Base-by-base conservation (phyloP, 164 flowering plant species). In the Stephania cephalantha region DNA sequence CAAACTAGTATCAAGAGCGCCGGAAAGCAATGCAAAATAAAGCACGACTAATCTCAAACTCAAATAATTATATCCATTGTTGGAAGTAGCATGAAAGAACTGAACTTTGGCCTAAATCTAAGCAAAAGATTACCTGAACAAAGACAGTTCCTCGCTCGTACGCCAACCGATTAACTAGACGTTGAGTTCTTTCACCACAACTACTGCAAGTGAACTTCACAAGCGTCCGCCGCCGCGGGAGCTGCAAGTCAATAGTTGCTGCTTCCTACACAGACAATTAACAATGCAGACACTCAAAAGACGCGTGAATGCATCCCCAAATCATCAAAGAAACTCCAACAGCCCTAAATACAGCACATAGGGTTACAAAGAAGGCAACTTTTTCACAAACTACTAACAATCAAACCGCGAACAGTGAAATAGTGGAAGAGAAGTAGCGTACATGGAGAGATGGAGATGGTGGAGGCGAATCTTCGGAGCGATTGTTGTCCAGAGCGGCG, bases 71-170 rank as follows among this genome's bases (percentile, higher is more conserved):
- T 4, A 35, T 35, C 42, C 42, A 35, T 35, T 35, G 42, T 35
- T 4, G 3, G 42, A 35, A 35, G 42, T 35, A 35, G 42, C 42
- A 35, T 35, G 42, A 0, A 35, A 35, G 42, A 35, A 35, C 42
- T 35, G 42, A 35, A 35, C 42, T 35, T 35, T 35, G 42, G 1
- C 42, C 2, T 12, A 4, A 52, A 20, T 11, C 7, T 13, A 1
- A 29, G 44, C 7, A 69, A 44, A 31, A 3, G 45, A 48, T 35
- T 86, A 94, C 98, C 96, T 92, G 97, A 2, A 91, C 91, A 81
- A 83, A 92, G 70, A 92, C 89, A 77, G 89, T 88, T 53, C 98
- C 98, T 11, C 86, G 81, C 79, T 94, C 95, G 86, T 90, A 92
- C 44, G 98, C 99, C 78, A 89, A 75, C 75, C 92, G 85, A 75